Evolutionary conservation across 176 grass and related monocot genomes (phyloP).

Genomic region (Saccharum spontaneum): DNA sequence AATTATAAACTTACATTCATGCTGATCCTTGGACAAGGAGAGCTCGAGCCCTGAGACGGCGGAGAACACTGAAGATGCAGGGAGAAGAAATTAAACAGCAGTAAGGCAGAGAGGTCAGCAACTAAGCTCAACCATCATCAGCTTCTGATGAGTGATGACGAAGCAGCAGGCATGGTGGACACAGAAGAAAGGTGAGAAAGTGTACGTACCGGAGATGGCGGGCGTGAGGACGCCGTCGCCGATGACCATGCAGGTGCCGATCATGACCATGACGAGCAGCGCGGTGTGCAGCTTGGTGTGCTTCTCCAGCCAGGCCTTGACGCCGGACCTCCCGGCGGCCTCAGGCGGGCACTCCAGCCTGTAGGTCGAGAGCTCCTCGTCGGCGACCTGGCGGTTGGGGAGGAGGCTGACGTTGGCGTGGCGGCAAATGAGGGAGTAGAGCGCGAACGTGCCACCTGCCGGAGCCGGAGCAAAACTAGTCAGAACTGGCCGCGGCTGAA

Average conservation of each 20-base stretch:
- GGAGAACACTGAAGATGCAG: constrained; percentile 74
- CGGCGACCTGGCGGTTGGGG: constrained; percentile 85
- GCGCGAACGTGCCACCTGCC: constrained; percentile 60
- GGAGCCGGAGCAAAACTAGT: too few relatives aligned
- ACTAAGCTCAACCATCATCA: background rate
- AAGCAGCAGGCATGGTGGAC: background rate
- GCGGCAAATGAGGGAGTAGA: constrained; percentile 96
- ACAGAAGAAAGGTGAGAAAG: too few relatives aligned
- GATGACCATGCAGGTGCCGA: constrained; percentile 97
- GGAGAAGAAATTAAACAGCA: background rate
- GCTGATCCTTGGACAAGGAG: constrained; percentile 82
- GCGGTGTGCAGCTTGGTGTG: constrained; percentile 63
- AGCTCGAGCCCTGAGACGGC: constrained; percentile 95
- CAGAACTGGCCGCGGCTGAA: too few relatives aligned
- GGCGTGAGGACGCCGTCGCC: constrained; percentile 96
- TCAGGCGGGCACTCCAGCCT: constrained; percentile 58
- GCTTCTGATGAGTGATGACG: too few relatives aligned
- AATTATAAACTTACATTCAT: constrained; percentile 67
- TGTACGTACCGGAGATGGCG: constrained; percentile 64
- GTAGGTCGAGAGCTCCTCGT: constrained; percentile 94
- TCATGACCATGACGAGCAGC: constrained; percentile 88
- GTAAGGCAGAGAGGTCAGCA: background rate
- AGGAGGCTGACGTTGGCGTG: constrained; percentile 94
- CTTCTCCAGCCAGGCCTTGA: constrained; percentile 79
- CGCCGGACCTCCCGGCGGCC: constrained; percentile 17